Base-by-base conservation (phyloP, 2,329 filamentous ascomycete species). In the Meredithiella fracta region DNA sequence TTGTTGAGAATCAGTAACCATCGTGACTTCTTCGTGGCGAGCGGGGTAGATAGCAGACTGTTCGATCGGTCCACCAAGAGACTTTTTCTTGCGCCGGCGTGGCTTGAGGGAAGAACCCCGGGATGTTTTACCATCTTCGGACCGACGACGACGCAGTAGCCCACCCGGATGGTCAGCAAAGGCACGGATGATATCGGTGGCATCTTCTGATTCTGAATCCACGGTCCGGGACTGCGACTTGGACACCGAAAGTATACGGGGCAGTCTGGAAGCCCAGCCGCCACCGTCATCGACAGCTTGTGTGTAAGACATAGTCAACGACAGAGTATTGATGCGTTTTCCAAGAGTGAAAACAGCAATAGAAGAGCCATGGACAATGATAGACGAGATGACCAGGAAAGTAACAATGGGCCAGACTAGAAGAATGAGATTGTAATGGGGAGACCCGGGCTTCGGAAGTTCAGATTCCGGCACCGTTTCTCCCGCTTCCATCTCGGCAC, bases 331-430 rank as follows among this genome's bases (percentile, higher is more conserved):
- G 77, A 98, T 98, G 59, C 86, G 90, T 69, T 97, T 98, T 63
- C 92, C 92, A 1, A 98, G 79, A 0, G 92, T 97, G 64, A 98
- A 98, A 7, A 98, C 92, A 3, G 92, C 92, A 62, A 98, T 85
- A 0, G 92, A 97, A n/a, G 92, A 97, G 22, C 92, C 92, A 64
- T 98, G 92, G 1, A 98, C 87, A 38, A 97, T 70, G 63, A 98
- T 98, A 11, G 92, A 98, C 2, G 86, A 78, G 54, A 98, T 86
- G 59, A 98, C 91, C 64, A 98, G 73, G 68, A 98, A 98, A 0
- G 87, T 88, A 0, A 86, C 87, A 58, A 98, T 90, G 0, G 92
- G 92, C 92, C 92, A 98, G 51, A 98, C 94, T 26, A 95, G 71
- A 55, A 86, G 78, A 53, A 97, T 82, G 31, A 96, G 74, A 31